phyloP scores from a whole-genome alignment of 75 land plant genomes.

The Larix kaempferi region DNA sequence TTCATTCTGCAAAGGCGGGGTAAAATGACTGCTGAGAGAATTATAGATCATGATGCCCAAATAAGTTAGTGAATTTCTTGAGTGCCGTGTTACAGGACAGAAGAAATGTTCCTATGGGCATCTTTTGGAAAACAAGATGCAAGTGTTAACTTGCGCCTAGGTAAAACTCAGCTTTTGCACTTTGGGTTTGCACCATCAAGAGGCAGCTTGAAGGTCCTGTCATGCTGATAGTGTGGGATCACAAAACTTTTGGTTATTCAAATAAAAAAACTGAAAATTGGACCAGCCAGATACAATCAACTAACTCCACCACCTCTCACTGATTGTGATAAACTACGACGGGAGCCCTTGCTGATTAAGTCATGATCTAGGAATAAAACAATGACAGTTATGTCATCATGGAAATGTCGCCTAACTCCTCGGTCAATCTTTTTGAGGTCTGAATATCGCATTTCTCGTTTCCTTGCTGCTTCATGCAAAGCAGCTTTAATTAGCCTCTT shows the following conservation, averaged over 20 bases:
- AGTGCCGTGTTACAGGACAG: slow-evolving; percentile 2
- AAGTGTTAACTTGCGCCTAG: slow-evolving; percentile 1
- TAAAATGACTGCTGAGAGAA: slow-evolving; percentile 6
- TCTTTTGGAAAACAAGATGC: background rate
- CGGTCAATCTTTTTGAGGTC: slow-evolving; percentile 76
- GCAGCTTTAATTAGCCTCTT: slow-evolving; percentile 75
- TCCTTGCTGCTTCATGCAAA: slow-evolving; percentile 77
- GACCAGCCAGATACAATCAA: slow-evolving; percentile 3
- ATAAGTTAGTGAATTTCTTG: slow-evolving; percentile 3
- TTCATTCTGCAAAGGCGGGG: background rate
- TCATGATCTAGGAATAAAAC: slow-evolving; percentile 64
- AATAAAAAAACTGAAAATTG: background rate
- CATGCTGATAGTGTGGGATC: background rate
- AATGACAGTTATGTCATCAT: slow-evolving; percentile 82
- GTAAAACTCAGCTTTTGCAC: background rate
- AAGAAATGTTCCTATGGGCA: background rate
- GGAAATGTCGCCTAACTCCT: slow-evolving; percentile 87
- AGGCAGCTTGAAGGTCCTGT: slow-evolving; percentile 3
- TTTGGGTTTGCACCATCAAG: background rate
- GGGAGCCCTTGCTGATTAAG: slow-evolving; percentile 27
- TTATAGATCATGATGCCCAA: slow-evolving; percentile 8
- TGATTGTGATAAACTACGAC: slow-evolving; percentile 19
- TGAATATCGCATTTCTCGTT: slow-evolving; percentile 83
- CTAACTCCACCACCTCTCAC: slow-evolving; percentile 31
- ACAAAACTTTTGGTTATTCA: background rate